Percentiles rank a stretch among this genome's conserved stretches.
phyloP scores from a whole-genome alignment of 2,329 filamentous ascomycete genomes.

The Ophiostoma sp. region DNA sequence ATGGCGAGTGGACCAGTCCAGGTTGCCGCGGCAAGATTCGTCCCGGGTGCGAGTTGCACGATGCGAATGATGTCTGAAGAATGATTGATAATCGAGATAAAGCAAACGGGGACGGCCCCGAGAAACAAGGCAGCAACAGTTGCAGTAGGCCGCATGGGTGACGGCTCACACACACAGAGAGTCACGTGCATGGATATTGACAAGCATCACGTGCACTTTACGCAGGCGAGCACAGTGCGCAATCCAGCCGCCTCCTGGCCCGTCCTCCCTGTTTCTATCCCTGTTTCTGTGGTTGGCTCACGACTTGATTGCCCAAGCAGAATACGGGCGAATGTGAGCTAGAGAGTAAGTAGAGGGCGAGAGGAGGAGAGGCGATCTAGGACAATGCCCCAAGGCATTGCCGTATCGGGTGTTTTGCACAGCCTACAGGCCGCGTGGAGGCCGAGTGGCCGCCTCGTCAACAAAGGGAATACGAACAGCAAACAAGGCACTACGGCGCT shows the following conservation, averaged over 20 bases:
- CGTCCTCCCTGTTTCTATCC: neutral
- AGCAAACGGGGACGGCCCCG: neutral
- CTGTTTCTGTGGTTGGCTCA: neutral
- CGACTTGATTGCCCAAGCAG: no score
- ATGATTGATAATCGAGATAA: neutral
- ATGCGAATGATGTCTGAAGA: neutral
- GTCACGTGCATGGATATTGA: neutral
- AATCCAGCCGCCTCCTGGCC: slow-evolving; percentile 2
- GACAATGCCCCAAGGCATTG: neutral
- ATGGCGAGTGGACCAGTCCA: neutral
- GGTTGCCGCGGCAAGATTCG: neutral
- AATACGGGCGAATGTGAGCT: no score
- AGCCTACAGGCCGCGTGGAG: neutral
- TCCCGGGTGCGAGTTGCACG: neutral
- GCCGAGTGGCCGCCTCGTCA: neutral
- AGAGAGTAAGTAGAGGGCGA: no score
- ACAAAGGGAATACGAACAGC: neutral
- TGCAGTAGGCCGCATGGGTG: neutral
- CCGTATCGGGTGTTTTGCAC: neutral
- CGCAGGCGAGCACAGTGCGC: neutral
- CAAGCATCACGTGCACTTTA: neutral
- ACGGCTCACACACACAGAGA: neutral
- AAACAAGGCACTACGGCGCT: neutral
- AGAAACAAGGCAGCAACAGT: neutral
- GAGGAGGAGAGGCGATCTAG: no score